Conservation (phyloP, 108 stramenopile genomes). For the Poteriospumella lacustris region DNA sequence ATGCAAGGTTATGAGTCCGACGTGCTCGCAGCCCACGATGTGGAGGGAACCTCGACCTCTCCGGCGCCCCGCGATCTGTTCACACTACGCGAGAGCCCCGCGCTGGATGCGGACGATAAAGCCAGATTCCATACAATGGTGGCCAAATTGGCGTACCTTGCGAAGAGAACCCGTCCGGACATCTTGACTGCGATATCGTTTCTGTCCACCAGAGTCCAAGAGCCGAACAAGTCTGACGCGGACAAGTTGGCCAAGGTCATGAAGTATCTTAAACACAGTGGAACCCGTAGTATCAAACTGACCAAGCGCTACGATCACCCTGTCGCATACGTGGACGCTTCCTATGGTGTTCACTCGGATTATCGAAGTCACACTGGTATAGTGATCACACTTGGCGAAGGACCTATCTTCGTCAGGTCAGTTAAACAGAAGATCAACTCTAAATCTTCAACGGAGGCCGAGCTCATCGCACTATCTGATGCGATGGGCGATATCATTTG, state of each 20-base stretch:
- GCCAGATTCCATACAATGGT: conserved; percentile 13
- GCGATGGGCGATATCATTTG: background rate
- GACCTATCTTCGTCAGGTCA: background rate
- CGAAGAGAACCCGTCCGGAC: conserved; percentile 1
- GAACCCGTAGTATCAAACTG: background rate
- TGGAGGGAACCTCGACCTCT: background rate
- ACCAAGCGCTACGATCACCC: too few species aligned
- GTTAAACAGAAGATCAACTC: background rate
- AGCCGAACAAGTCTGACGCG: background rate
- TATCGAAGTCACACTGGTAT: conserved; percentile 4
- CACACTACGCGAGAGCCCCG: background rate
- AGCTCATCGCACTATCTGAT: conserved; percentile 13
- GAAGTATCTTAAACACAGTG: background rate
- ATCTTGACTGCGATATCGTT: background rate
- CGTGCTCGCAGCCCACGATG: background rate
- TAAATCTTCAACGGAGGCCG: conserved; percentile 12
- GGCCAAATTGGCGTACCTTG: background rate
- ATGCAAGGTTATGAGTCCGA: background rate
- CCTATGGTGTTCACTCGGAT: background rate
- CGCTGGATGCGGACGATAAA: background rate
- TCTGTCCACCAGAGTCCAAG: conserved; percentile 3
- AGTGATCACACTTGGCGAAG: background rate
- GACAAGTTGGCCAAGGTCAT: background rate
- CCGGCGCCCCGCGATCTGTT: background rate
- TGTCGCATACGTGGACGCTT: conserved; percentile 13